A percentile compares a stretch with the other conserved stretches of the same genome.
Conservation (phyloP, 1,284 basidiomycete species). For the Cryptococcus jaspeensis region DNA sequence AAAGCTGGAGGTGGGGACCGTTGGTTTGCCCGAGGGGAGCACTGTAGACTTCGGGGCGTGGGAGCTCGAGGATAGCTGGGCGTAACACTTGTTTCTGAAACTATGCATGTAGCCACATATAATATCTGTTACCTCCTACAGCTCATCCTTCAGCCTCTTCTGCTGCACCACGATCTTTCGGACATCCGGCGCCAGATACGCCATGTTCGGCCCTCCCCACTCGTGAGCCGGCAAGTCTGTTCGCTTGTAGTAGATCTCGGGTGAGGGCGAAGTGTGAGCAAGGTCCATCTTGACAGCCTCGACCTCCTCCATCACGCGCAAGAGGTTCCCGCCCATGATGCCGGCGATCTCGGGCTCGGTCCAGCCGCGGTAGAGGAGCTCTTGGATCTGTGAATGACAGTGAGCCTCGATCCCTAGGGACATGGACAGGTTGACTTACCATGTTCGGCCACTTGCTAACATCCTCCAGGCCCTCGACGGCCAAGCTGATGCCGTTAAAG, state of each 20-base stretch:
- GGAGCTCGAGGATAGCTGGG: slow-evolving; percentile 12
- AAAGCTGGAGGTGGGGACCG: slow-evolving; percentile 19
- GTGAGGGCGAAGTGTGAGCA: slow-evolving; percentile 50
- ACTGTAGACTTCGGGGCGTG: slow-evolving; percentile 3
- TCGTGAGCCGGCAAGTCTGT: slow-evolving; percentile 36
- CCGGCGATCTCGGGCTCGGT: slow-evolving; percentile 68
- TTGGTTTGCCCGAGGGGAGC: slow-evolving; percentile 4
- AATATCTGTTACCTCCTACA: not conserved
- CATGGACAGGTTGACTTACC: slow-evolving; percentile 49
- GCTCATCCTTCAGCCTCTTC: slow-evolving; percentile 7
- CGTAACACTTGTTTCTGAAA: not conserved
- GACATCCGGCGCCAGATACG: slow-evolving; percentile 9
- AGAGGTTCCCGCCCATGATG: slow-evolving; percentile 71
- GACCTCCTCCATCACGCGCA: slow-evolving; percentile 69
- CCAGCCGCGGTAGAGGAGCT: slow-evolving; percentile 76
- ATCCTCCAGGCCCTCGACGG: slow-evolving; percentile 59
- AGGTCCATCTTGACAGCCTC: slow-evolving; percentile 60
- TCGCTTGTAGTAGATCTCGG: slow-evolving; percentile 42
- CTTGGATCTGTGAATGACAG: slow-evolving; percentile 34
- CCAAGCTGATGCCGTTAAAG: slow-evolving; percentile 61
- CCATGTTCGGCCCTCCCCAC: slow-evolving; percentile 12
- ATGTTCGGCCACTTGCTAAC: slow-evolving; percentile 64
- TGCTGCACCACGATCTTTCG: slow-evolving; percentile 7
- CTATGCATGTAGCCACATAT: no score
- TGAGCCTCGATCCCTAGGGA: not conserved